A percentile compares a stretch with the other conserved stretches of the same genome.
phyloP scores from a whole-genome alignment of 345 rosid species.

The Gossypium turneri region DNA sequence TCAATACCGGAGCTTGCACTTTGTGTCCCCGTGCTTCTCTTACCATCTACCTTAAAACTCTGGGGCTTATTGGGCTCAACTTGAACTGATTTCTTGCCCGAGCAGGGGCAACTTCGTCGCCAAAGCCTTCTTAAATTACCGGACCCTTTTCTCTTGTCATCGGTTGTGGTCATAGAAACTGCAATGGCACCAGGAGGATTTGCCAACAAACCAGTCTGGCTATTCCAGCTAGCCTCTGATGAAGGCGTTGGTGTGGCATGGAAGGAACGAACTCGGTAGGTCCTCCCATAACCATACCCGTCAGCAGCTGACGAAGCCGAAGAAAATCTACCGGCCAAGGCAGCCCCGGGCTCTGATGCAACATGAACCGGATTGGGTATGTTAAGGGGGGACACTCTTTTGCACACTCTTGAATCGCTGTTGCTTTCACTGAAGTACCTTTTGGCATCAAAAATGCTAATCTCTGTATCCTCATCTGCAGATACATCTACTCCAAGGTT shows the following conservation, averaged over 20 bases:
- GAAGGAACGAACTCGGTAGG: conserved; percentile 40
- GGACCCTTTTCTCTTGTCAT: conserved; percentile 21
- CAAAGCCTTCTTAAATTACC: conserved; percentile 36
- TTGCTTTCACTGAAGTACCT: conserved; percentile 55
- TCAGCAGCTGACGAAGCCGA: conserved; percentile 46
- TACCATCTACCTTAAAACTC: background rate
- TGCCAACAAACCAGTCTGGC: conserved; percentile 65
- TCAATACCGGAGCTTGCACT: background rate
- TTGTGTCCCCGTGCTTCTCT: no score
- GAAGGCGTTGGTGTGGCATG: conserved; percentile 62
- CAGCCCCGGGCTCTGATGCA: conserved; percentile 16
- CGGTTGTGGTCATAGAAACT: conserved; percentile 29
- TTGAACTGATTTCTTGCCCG: conserved; percentile 66
- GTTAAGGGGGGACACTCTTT: conserved; percentile 33
- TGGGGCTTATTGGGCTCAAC: conserved; percentile 42
- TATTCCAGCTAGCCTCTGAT: conserved; percentile 91
- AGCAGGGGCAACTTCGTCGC: conserved; percentile 62
- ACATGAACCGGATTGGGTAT: conserved; percentile 21
- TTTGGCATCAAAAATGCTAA: conserved; percentile 69
- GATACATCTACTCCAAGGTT: background rate
- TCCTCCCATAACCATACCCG: conserved; percentile 38
- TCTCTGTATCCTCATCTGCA: conserved; percentile 45
- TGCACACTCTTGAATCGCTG: conserved; percentile 23
- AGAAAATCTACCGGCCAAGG: conserved; percentile 34
- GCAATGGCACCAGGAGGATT: conserved; percentile 56